A percentile compares a stretch with the other conserved stretches of the same genome.
Conservation (phyloP, 2,329 filamentous ascomycete genomes). For the Penicillium polonicum region DNA sequence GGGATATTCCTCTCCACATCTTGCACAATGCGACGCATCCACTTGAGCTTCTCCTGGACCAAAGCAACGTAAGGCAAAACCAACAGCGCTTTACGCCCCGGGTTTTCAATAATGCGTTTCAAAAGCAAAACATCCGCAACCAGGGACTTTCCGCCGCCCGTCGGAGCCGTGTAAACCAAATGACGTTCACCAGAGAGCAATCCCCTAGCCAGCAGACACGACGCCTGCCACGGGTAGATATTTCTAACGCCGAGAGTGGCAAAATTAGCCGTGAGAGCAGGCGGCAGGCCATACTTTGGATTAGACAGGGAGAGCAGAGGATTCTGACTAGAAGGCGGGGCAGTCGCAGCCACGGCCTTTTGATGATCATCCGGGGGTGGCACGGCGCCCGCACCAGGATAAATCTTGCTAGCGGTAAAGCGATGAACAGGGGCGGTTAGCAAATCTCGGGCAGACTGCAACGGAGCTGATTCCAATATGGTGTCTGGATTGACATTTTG, state of each 20-base stretch:
- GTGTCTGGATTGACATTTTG: slow-evolving; percentile 11
- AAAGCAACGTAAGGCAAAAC: slow-evolving; percentile 76
- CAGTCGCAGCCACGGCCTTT: slow-evolving; percentile 51
- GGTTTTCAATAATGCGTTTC: slow-evolving; percentile 65
- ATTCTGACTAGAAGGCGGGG: slow-evolving; percentile 41
- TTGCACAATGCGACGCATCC: slow-evolving; percentile 66
- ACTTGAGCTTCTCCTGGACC: slow-evolving; percentile 75
- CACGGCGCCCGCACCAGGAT: slow-evolving; percentile 24
- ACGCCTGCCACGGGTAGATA: slow-evolving; percentile 79
- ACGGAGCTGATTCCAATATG: slow-evolving; percentile 16
- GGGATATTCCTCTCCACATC: slow-evolving; percentile 51
- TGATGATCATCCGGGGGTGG: slow-evolving; percentile 14
- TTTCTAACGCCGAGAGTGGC: slow-evolving; percentile 64
- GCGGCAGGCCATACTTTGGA: slow-evolving; percentile 62
- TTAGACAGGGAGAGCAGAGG: slow-evolving; percentile 60
- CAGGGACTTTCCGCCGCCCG: slow-evolving; percentile 74
- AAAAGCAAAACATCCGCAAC: slow-evolving; percentile 72
- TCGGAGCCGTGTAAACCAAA: slow-evolving; percentile 76
- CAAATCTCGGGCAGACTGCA: slow-evolving; percentile 32
- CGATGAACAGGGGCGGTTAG: slow-evolving; percentile 26
- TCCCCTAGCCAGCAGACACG: slow-evolving; percentile 67
- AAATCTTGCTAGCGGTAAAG: slow-evolving; percentile 45
- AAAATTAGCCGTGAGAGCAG: slow-evolving; percentile 63
- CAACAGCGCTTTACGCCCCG: slow-evolving; percentile 65
- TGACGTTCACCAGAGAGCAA: slow-evolving; percentile 65